Evolutionary conservation across 768 basidiomycete genomes (phyloP).

Genomic region (Lyophyllum atratum): DNA sequence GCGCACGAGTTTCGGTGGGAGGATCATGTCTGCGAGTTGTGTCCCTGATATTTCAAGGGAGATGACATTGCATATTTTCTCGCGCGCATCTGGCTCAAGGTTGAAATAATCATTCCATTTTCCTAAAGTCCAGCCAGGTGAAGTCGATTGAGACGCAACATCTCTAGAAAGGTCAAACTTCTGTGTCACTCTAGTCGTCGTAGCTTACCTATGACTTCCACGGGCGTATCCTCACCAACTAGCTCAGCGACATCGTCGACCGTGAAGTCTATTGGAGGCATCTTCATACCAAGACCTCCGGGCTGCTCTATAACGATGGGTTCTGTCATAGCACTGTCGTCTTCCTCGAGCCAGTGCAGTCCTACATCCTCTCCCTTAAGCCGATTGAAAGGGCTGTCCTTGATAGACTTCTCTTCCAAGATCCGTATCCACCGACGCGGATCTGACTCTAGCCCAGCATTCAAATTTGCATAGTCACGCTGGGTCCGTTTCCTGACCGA

Average conservation of each 20-base stretch:
- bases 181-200: not conserved
- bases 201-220: slow-evolving; percentile 88
- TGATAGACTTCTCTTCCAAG: slow-evolving; percentile 67
- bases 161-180: slow-evolving; percentile 44
- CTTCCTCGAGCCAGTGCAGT: slow-evolving; percentile 72
- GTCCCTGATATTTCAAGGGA: slow-evolving; percentile 93
- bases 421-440: slow-evolving; percentile 68
- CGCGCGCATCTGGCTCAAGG: slow-evolving; percentile 63
- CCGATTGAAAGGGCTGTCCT: slow-evolving; percentile 61
- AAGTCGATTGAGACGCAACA: slow-evolving; percentile 84
- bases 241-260: slow-evolving; percentile 80
- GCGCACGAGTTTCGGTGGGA: slow-evolving; percentile 81
- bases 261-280: slow-evolving; percentile 72
- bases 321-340: slow-evolving; percentile 75
- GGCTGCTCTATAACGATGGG: slow-evolving; percentile 80
- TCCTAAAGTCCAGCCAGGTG: slow-evolving; percentile 85
- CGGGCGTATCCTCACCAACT: slow-evolving; percentile 74
- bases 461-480: slow-evolving; percentile 79
- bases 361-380: slow-evolving; percentile 70
- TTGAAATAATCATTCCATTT: slow-evolving; percentile 91
- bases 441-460: slow-evolving; percentile 65
- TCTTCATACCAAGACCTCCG: slow-evolving; percentile 87
- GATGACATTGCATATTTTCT: slow-evolving; percentile 94
- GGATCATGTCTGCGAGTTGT: slow-evolving; percentile 71
- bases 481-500: slow-evolving; percentile 74